These are phyloP conservation scores for Teunomyces aglyptinius DNA, from an alignment of 805 yeast genomes.

Conservation along the genomic window DNA sequence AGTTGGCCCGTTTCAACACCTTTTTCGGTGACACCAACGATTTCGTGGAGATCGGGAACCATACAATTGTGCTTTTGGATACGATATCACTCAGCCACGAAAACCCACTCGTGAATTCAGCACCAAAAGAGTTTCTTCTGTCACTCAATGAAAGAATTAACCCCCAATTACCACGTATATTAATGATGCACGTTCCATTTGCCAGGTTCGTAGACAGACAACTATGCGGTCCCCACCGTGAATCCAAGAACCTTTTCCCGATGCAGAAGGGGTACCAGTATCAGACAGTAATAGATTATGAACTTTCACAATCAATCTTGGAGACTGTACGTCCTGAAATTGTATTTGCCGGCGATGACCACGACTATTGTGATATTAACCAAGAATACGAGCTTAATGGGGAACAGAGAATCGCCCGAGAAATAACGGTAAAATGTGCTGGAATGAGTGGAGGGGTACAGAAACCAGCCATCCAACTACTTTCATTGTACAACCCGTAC, in stretches of 20 bases:
- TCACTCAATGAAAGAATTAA: conserved; percentile 20
- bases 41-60: conserved; percentile 59
- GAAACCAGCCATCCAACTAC: conserved; percentile 81
- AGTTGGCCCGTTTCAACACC: conserved; percentile 61
- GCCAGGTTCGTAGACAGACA: conserved; percentile 63
- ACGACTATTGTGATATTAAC: conserved; percentile 82
- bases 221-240: conserved; percentile 76
- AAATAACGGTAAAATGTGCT: conserved; percentile 82
- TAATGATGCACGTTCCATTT: conserved; percentile 87
- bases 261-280: conserved; percentile 76
- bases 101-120: conserved; percentile 42
- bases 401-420: conserved; percentile 33
- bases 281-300: conserved; percentile 78
- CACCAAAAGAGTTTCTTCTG: conserved; percentile 54
- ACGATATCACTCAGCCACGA: conserved; percentile 74
- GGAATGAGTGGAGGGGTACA: conserved; percentile 92
- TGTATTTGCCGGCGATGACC: conserved; percentile 93
- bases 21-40: conserved; percentile 73
- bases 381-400: conserved; percentile 41
- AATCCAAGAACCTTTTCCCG: conserved; percentile 63
- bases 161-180: conserved; percentile 54
- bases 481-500: conserved; percentile 59
- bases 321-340: conserved; percentile 59
- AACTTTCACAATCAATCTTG: conserved; percentile 58
- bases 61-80: conserved; percentile 72